These are phyloP conservation scores for Agrostemma githago DNA, from an alignment of 148 eudicot genomes.

Conservation along the genomic window DNA sequence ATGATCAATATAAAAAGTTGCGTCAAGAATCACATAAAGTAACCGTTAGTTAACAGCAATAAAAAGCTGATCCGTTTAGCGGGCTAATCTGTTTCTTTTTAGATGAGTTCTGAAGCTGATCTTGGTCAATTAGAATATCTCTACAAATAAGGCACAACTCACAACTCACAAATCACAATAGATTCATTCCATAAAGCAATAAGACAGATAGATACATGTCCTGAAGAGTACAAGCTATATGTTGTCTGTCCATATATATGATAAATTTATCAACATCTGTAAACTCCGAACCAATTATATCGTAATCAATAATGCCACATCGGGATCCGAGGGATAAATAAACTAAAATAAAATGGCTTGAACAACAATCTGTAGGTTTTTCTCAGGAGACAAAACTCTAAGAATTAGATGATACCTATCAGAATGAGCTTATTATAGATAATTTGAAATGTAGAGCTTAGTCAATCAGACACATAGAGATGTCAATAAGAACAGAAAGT, in stretches of 20 bases:
- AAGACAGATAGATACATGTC: not conserved
- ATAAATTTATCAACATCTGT: too few relatives aligned
- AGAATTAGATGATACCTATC: not conserved
- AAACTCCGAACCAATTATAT: too few relatives aligned
- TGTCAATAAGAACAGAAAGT: not conserved
- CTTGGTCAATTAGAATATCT: not conserved
- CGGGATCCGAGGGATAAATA: too few relatives aligned
- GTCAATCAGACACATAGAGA: not conserved
- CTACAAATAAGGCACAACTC: not conserved
- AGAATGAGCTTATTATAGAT: not conserved
- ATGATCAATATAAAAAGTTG: too few relatives aligned
- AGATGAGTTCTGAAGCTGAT: too few relatives aligned
- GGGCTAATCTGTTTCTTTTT: not conserved
- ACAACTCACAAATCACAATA: not conserved
- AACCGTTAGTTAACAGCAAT: too few relatives aligned
- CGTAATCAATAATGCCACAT: too few relatives aligned
- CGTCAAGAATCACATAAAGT: too few relatives aligned
- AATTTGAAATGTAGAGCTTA: not conserved
- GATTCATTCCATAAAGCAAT: not conserved
- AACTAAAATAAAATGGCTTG: too few relatives aligned
- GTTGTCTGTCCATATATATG: too few relatives aligned
- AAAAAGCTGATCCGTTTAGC: too few relatives aligned
- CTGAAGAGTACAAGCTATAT: not conserved
- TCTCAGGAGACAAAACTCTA: not conserved
- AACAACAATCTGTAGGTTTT: not conserved